Conservation (phyloP, 176 grass and related monocot species). For the Bolboschoenus planiculmis region DNA sequence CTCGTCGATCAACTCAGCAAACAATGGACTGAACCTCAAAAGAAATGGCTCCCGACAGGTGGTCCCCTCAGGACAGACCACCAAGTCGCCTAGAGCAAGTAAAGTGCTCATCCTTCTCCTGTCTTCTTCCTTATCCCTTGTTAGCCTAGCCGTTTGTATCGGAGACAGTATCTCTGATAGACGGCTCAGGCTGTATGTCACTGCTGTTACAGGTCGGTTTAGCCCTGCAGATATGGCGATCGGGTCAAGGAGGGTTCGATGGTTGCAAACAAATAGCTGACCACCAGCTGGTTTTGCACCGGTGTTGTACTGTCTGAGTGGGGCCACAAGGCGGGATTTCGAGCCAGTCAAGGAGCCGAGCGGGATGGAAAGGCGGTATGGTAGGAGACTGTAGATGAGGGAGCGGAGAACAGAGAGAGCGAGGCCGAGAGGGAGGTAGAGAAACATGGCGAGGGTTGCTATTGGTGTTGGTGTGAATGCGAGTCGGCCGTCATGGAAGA, state of each 20-base stretch:
- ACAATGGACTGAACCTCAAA: constrained; percentile 64
- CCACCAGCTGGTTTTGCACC: neutral
- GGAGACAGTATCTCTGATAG: constrained; percentile 58
- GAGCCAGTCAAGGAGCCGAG: constrained; percentile 39
- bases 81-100: constrained; percentile 39
- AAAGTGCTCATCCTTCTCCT: constrained; percentile 36
- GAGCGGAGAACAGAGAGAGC: constrained; percentile 28
- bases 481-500: constrained; percentile 80
- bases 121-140: constrained; percentile 53
- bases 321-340: constrained; percentile 26
- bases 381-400: constrained; percentile 36
- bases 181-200: constrained; percentile 71
- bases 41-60: constrained; percentile 67
- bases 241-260: constrained; percentile 66
- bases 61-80: constrained; percentile 79
- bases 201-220: constrained; percentile 36
- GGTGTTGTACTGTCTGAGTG: neutral
- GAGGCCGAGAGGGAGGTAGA: constrained; percentile 55
- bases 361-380: constrained; percentile 38
- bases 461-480: constrained; percentile 53
- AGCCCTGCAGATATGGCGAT: constrained; percentile 40
- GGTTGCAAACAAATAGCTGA: constrained; percentile 56
- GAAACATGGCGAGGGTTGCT: constrained; percentile 57
- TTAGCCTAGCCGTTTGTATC: constrained; percentile 47
- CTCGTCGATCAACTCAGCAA: constrained; percentile 35